Evolutionary conservation across 2,329 filamentous ascomycete species (phyloP), one percentile per base, ranked within the genome.

Genomic region (Hypoxylon sp.): DNA sequence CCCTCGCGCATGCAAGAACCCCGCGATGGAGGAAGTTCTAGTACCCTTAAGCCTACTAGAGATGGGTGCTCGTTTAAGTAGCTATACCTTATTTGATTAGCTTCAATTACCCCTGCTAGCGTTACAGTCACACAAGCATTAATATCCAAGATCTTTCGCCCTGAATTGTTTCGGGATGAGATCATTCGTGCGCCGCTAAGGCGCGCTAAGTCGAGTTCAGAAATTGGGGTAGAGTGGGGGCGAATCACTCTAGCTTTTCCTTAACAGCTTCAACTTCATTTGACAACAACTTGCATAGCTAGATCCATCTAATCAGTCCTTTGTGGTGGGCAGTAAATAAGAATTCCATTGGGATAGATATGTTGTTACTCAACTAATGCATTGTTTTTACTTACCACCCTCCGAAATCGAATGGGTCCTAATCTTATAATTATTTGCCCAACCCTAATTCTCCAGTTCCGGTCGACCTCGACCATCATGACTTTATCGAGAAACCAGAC

Each of bases 141-240:
- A 40, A 56, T 37, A 55, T 47, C 51, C 54, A 55, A 54, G 55
- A 58, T 58, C 35, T 19, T 41, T 30, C 34, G 37, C 40, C 54
- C 48, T 47, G 40, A 34, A 25, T 23, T 46, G 40, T 36, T 42
- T 37, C 38, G 49, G 52, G 58, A 59, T 59, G 55, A 59, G 51
- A 53, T 59, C 58, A 61, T 55, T 54, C 30, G 45, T 35, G 42
- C 35, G 50, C 21, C 26, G 32, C 54, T 48, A 55, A 55, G 51
- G 31, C 32, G 15, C 31, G 34, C 36, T 23, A 29, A 16, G 26
- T 27, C n/a, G n/a, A 51, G 15, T 30, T 47, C 15, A 30, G 23
- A 27, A 29, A 26, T 36, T 31, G 26, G 36, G 37, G 20, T 31
- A n/a, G 23, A 31, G 30, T 42, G 46, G 50, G 48, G 35, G 37